These are phyloP conservation scores for Phytopythium helicoides DNA, from an alignment of 352 stramenopile species.

Conservation along the genomic window DNA sequence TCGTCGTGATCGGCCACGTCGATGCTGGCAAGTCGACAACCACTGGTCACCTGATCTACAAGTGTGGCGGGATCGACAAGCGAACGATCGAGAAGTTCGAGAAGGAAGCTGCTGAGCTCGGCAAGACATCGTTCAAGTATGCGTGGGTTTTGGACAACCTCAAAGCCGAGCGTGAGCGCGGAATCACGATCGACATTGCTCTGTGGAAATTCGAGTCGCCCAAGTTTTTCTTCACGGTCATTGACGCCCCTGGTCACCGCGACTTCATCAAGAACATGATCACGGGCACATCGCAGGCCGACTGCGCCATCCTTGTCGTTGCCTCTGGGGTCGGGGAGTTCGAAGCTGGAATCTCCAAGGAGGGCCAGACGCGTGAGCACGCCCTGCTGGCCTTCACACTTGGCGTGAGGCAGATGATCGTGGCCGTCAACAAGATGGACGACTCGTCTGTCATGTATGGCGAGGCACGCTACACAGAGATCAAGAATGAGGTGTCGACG, in stretches of 20 bases:
- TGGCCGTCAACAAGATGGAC: constrained; percentile 99
- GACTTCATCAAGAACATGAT: constrained; percentile 99
- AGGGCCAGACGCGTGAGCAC: constrained; percentile 96
- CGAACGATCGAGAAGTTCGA: constrained; percentile 99
- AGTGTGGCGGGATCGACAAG: constrained; percentile 98
- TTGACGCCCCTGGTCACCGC: constrained; percentile 97
- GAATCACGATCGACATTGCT: constrained; percentile 98
- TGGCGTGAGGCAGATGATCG: constrained; percentile 98
- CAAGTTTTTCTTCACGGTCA: constrained; percentile 97
- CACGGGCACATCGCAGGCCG: constrained; percentile 96
- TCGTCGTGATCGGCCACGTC: constrained; percentile 96
- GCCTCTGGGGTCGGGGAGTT: constrained; percentile 92
- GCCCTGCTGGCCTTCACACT: constrained; percentile 96
- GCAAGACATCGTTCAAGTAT: constrained; percentile 99
- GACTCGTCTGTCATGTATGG: constrained; percentile 81
- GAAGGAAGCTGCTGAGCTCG: constrained; percentile 95
- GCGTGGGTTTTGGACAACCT: constrained; percentile 98
- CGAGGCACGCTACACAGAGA: constrained; percentile 66
- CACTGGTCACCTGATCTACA: constrained; percentile 99
- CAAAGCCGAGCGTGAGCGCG: constrained; percentile 97
- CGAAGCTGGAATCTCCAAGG: constrained; percentile 94
- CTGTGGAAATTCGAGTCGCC: constrained; percentile 97
- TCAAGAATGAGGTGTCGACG: constrained; percentile 90
- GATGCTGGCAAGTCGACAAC: constrained; percentile 99
- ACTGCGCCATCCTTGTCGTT: constrained; percentile 96